Percentiles rank a stretch among this genome's conserved stretches.
Conservation (phyloP, 345 rosid species). For the Syzygium jambos region DNA sequence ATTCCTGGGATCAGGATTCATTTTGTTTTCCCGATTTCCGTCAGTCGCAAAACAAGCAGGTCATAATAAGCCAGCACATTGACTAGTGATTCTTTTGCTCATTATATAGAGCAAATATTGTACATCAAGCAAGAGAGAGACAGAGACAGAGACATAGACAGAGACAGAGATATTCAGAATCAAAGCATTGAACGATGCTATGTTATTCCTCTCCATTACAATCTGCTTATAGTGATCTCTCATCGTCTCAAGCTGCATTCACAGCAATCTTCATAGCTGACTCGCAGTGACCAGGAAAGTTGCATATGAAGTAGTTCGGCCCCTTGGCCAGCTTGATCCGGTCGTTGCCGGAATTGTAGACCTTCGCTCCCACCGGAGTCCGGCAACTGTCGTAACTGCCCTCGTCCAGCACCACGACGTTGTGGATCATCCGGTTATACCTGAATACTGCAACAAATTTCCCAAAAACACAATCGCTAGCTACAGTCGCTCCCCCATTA, state of each 20-base stretch:
- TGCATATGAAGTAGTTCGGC: slow-evolving; percentile 42
- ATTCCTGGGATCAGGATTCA: neutral
- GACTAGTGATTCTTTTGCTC: neutral
- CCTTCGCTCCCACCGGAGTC: slow-evolving; percentile 22
- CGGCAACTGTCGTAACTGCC: slow-evolving; percentile 24
- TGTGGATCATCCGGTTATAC: slow-evolving; percentile 28
- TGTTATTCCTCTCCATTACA: neutral
- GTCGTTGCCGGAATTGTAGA: slow-evolving; percentile 34
- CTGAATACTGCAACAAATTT: slow-evolving; percentile 28
- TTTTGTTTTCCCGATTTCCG: neutral
- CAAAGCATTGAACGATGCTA: neutral
- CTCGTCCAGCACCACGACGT: slow-evolving; percentile 32
- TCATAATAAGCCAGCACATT: neutral
- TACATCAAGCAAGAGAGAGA: neutral
- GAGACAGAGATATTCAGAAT: neutral
- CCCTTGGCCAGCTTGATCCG: slow-evolving; percentile 32
- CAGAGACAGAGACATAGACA: neutral
- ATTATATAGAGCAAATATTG: neutral
- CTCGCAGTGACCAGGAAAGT: slow-evolving; percentile 31
- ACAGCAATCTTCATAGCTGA: slow-evolving; percentile 46
- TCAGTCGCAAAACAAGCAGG: neutral
- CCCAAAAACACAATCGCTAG: neutral
- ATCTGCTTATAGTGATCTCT: neutral
- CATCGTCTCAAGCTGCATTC: slow-evolving; percentile 13
- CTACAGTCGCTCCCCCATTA: neutral